Conservation (phyloP, 768 basidiomycete genomes). For the Tephrocybe sp. region DNA sequence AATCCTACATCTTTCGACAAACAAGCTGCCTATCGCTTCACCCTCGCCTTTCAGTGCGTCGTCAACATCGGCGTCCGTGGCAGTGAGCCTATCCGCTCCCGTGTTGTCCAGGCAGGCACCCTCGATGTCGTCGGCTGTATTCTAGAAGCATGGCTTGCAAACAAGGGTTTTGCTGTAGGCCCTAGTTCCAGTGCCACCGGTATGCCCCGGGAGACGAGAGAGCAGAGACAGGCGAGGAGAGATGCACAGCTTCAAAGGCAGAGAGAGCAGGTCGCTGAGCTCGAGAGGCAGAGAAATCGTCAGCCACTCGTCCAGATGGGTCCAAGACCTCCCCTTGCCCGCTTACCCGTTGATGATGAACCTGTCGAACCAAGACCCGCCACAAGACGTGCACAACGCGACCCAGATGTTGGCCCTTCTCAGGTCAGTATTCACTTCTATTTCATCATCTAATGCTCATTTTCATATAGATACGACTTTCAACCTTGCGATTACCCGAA, state of each 20-base stretch:
- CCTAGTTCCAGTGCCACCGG: constrained; percentile 78
- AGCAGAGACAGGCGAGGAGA: constrained; percentile 65
- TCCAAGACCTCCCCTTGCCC: background rate
- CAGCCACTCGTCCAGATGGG: constrained; percentile 12
- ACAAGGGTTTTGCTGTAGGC: constrained; percentile 83
- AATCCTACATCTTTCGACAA: constrained; percentile 75
- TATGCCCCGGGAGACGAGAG: constrained; percentile 68
- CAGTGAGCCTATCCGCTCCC: constrained; percentile 84
- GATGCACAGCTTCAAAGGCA: constrained; percentile 56
- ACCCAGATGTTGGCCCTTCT: background rate
- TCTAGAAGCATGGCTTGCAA: constrained; percentile 88
- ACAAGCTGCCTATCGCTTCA: constrained; percentile 84
- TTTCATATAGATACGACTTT: too few species aligned
- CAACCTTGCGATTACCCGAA: too few species aligned
- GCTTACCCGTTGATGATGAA: constrained; percentile 4
- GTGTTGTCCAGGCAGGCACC: constrained; percentile 93
- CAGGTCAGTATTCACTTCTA: background rate
- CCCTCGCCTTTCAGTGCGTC: constrained; percentile 93
- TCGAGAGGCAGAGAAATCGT: constrained; percentile 48
- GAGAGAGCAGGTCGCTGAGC: constrained; percentile 55
- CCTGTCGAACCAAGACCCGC: background rate
- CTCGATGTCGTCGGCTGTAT: constrained; percentile 93
- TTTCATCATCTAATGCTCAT: too few species aligned
- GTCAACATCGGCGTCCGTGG: constrained; percentile 97
- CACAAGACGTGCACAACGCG: background rate